phyloP scores from a whole-genome alignment of 2,329 filamentous ascomycete genomes.

The Eurotiales sp. region DNA sequence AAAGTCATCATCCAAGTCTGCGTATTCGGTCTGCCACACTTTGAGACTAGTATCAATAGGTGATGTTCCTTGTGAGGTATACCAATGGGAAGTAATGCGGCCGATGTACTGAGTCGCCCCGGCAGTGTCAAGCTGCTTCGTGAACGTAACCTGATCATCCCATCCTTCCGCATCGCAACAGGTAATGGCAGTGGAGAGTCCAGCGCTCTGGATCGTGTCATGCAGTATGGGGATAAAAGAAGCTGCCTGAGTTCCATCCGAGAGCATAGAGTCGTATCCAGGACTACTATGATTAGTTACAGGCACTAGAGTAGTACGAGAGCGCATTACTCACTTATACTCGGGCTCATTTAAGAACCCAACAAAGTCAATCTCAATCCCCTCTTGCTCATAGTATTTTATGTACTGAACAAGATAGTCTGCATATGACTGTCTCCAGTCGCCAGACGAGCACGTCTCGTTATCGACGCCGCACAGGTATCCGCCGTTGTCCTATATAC shows the following conservation, averaged over 20 bases:
- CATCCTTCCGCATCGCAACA: conserved; percentile 9
- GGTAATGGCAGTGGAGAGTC: neutral
- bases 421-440: conserved; percentile 50
- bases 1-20: neutral
- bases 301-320: neutral
- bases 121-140: neutral
- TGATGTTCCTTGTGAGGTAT: conserved; percentile 1
- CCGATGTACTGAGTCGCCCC: conserved; percentile 3
- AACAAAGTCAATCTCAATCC: conserved; percentile 45
- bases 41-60: conserved; percentile 3
- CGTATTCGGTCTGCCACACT: conserved; percentile 5
- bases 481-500: neutral
- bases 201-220: neutral
- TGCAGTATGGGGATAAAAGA: conserved; percentile 9
- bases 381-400: conserved; percentile 43
- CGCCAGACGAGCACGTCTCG: conserved; percentile 33
- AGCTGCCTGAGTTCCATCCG: conserved; percentile 4
- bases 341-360: conserved; percentile 50
- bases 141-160: conserved; percentile 1
- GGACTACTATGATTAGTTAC: neutral
- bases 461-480: conserved; percentile 40
- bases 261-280: neutral
- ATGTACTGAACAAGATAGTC: conserved; percentile 49
- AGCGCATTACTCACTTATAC: conserved; percentile 13
- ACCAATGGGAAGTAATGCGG: conserved; percentile 9